Conservation (phyloP, 2,329 filamentous ascomycete genomes). For the Clonostachys chloroleuca region DNA sequence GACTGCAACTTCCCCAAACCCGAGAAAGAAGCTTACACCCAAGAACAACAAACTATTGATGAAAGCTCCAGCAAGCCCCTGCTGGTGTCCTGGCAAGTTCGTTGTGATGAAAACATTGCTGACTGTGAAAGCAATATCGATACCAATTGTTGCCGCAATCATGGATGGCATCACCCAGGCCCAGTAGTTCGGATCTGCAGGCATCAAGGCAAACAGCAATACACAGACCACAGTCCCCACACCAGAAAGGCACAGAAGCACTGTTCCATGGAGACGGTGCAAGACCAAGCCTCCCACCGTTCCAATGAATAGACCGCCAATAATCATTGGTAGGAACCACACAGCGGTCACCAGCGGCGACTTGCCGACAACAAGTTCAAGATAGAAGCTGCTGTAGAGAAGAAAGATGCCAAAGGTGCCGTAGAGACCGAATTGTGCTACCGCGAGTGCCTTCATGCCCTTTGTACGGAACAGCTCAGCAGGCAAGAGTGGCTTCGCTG, state of each 20-base stretch:
- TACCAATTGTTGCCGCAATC: slow-evolving; percentile 56
- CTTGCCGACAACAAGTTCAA: slow-evolving; percentile 46
- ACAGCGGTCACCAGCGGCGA: slow-evolving; percentile 50
- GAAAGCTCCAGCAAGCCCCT: slow-evolving; percentile 61
- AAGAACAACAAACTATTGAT: slow-evolving; percentile 59
- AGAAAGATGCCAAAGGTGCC: slow-evolving; percentile 59
- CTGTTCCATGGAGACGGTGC: slow-evolving; percentile 47
- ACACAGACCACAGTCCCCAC: slow-evolving; percentile 44
- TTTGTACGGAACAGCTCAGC: slow-evolving; percentile 58
- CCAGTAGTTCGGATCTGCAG: slow-evolving; percentile 53
- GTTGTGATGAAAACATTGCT: slow-evolving; percentile 67
- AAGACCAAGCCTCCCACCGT: slow-evolving; percentile 49
- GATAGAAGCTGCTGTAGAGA: slow-evolving; percentile 61
- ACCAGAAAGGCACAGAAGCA: slow-evolving; percentile 47
- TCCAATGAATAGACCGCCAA: slow-evolving; percentile 54
- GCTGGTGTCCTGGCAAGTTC: slow-evolving; percentile 48
- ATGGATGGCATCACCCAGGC: slow-evolving; percentile 58
- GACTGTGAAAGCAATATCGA: slow-evolving; percentile 64
- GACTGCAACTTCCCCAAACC: slow-evolving; percentile 52
- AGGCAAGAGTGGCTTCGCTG: slow-evolving; percentile 57
- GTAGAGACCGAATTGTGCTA: slow-evolving; percentile 43
- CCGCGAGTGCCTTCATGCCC: slow-evolving; percentile 52
- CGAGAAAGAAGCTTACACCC: slow-evolving; percentile 59
- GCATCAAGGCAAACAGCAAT: slow-evolving; percentile 52
- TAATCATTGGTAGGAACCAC: slow-evolving; percentile 54